Evolutionary conservation across 495 filamentous ascomycete species (phyloP).

Genomic region (Aspergillus cavernicola): DNA sequence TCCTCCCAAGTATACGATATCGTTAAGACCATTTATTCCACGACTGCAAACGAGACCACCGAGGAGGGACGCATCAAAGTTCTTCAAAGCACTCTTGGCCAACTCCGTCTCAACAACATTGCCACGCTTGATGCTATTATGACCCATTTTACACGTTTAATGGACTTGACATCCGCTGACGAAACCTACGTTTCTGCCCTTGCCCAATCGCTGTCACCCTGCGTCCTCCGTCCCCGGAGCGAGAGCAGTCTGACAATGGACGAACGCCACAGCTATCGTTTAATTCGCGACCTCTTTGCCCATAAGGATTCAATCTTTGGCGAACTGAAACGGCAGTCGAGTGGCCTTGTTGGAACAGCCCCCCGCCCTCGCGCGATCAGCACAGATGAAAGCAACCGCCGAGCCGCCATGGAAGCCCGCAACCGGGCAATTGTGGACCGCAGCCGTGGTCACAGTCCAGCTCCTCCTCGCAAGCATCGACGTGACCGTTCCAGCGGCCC

Average conservation of each 20-base stretch:
- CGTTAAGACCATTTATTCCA: conserved; percentile 88
- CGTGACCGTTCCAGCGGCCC: conserved; percentile 81
- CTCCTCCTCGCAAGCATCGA: conserved; percentile 58
- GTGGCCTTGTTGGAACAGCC: conserved; percentile 44
- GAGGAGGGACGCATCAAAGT: conserved; percentile 80
- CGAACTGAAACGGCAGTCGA: conserved; percentile 89
- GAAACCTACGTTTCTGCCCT: conserved; percentile 78
- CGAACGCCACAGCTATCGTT: conserved; percentile 87
- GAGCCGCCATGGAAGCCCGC: conserved; percentile 88
- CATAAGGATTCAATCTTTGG: conserved; percentile 94
- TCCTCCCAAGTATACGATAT: conserved; percentile 99
- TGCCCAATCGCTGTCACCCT: conserved; percentile 75
- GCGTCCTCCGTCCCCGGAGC: conserved; percentile 78
- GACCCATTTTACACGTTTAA: conserved; percentile 95
- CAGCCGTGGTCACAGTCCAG: conserved; percentile 72
- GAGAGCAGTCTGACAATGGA: conserved; percentile 92
- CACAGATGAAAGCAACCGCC: conserved; percentile 93
- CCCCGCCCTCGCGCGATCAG: conserved; percentile 79
- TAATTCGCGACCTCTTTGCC: conserved; percentile 88
- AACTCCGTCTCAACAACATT: conserved; percentile 94
- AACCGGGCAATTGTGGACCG: conserved; percentile 75
- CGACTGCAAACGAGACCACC: conserved; percentile 66
- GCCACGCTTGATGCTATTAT: conserved; percentile 96
- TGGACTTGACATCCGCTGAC: conserved; percentile 94
- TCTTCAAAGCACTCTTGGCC: conserved; percentile 91